Evolutionary conservation across 805 yeast genomes (phyloP).

Genomic region (Suhomyces prunicola): DNA sequence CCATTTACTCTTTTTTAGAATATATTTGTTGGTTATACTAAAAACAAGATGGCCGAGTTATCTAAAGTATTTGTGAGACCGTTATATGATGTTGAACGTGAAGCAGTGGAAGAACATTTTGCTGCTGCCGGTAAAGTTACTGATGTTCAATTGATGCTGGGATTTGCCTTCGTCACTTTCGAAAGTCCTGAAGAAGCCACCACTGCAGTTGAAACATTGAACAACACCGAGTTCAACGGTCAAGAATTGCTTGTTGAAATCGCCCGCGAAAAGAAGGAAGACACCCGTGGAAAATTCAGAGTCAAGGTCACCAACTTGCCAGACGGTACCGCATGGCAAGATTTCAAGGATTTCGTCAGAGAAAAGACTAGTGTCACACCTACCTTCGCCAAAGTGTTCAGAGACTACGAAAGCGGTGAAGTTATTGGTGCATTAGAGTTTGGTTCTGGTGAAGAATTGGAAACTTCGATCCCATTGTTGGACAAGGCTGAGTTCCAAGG

Average conservation of each 20-base stretch:
- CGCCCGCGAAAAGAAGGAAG: slow-evolving; percentile 54
- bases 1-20: neutral
- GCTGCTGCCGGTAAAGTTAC: slow-evolving; percentile 62
- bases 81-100: slow-evolving; percentile 46
- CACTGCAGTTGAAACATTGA: slow-evolving; percentile 46
- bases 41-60: slow-evolving; percentile 12
- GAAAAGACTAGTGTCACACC: slow-evolving; percentile 65
- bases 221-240: slow-evolving; percentile 48
- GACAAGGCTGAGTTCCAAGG: slow-evolving; percentile 74
- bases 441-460: slow-evolving; percentile 67
- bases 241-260: slow-evolving; percentile 50
- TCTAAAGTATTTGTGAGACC: slow-evolving; percentile 56
- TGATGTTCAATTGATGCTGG: slow-evolving; percentile 71
- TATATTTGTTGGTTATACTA: neutral
- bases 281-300: slow-evolving; percentile 71
- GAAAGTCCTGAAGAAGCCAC: slow-evolving; percentile 57
- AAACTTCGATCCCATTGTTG: slow-evolving; percentile 67
- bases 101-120: slow-evolving; percentile 69
- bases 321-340: slow-evolving; percentile 82
- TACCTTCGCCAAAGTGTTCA: slow-evolving; percentile 53
- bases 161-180: slow-evolving; percentile 87
- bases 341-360: slow-evolving; percentile 84
- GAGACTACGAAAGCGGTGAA: slow-evolving; percentile 46
- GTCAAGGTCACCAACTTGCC: slow-evolving; percentile 68
- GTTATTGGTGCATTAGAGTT: slow-evolving; percentile 54